phyloP scores from a whole-genome alignment of 805 yeast species.

The Kodamaea fukazawae region DNA sequence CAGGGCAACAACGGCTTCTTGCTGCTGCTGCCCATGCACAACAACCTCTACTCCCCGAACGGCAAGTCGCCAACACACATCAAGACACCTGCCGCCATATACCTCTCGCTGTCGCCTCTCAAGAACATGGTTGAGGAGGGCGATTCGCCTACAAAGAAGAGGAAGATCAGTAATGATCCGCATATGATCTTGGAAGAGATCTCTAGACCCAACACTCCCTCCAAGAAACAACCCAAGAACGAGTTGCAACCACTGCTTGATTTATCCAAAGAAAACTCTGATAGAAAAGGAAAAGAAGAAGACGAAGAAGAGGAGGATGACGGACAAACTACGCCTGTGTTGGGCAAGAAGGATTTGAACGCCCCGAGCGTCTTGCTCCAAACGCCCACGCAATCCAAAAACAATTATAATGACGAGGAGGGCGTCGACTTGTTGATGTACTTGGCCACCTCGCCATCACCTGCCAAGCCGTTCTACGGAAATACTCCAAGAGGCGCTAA shows the following conservation, averaged over 20 bases:
- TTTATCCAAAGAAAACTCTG: conserved; percentile 5
- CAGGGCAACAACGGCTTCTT: conserved; percentile 13
- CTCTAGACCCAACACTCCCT: conserved; percentile 27
- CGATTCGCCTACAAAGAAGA: conserved; percentile 36
- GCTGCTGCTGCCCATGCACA: conserved; percentile 26
- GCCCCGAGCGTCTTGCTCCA: conserved; percentile 14
- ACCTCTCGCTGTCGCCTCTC: conserved; percentile 35
- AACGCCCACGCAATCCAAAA: conserved; percentile 38
- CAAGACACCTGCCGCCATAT: conserved; percentile 33
- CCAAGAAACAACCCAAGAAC: conserved; percentile 14
- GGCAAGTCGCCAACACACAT: conserved; percentile 41
- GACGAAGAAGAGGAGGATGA: conserved; percentile 2
- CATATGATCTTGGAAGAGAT: conserved; percentile 33
- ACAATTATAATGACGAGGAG: conserved; percentile 44
- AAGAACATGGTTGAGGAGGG: conserved; percentile 19
- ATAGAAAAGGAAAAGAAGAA: conserved; percentile 2
- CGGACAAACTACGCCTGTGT: conserved; percentile 14
- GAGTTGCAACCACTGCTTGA: conserved; percentile 14
- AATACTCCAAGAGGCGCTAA: conserved; percentile 30
- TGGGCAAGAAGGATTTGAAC: conserved; percentile 13
- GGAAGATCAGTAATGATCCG: conserved; percentile 10
- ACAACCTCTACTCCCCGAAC: conserved; percentile 36
- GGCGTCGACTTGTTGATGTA: conserved; percentile 83
- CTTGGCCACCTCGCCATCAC: conserved; percentile 81
- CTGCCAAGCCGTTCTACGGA: conserved; percentile 42